These are phyloP conservation scores for Thielaviopsis cerberus DNA, from an alignment of 2,329 filamentous ascomycete species.

Conservation along the genomic window DNA sequence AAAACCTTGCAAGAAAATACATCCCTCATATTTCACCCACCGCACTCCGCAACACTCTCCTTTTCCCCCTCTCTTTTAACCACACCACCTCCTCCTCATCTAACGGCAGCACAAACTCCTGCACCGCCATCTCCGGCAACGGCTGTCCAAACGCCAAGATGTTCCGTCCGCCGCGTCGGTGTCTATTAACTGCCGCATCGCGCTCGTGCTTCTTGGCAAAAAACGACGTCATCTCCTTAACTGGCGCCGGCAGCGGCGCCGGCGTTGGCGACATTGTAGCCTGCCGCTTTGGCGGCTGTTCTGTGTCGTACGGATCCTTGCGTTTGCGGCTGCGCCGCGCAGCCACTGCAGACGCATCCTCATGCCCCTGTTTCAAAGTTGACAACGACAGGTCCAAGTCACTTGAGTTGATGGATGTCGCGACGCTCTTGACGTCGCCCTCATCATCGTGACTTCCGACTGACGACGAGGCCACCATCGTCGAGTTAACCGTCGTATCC, in stretches of 20 bases:
- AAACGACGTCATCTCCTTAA: constrained; percentile 65
- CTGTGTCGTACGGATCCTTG: constrained; percentile 13
- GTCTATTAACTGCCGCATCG: constrained; percentile 56
- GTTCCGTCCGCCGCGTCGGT: constrained; percentile 49
- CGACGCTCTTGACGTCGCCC: constrained; percentile 10
- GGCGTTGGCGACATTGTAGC: constrained; percentile 13
- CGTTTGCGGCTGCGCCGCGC: constrained; percentile 15
- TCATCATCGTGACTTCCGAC: constrained; percentile 16
- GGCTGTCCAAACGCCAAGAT: constrained; percentile 65
- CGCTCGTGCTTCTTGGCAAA: constrained; percentile 65
- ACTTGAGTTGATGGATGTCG: constrained; percentile 13
- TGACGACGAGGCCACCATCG: constrained; percentile 15
- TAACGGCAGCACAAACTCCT: constrained; percentile 58
- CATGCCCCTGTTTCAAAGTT: constrained; percentile 56
- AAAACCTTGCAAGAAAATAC: neutral
- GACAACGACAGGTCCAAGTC: constrained; percentile 55
- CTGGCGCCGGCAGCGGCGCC: constrained; percentile 17
- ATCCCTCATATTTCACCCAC: neutral
- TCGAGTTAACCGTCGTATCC: constrained; percentile 16
- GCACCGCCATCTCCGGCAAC: constrained; percentile 51
- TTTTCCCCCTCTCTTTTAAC: constrained; percentile 15
- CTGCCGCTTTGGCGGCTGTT: constrained; percentile 13
- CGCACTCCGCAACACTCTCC: neutral
- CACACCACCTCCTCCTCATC: constrained; percentile 29
- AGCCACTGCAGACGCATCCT: constrained; percentile 35